phyloP scores from a whole-genome alignment of 2,329 filamentous ascomycete genomes.

The Fusarium pseudograminearum region DNA sequence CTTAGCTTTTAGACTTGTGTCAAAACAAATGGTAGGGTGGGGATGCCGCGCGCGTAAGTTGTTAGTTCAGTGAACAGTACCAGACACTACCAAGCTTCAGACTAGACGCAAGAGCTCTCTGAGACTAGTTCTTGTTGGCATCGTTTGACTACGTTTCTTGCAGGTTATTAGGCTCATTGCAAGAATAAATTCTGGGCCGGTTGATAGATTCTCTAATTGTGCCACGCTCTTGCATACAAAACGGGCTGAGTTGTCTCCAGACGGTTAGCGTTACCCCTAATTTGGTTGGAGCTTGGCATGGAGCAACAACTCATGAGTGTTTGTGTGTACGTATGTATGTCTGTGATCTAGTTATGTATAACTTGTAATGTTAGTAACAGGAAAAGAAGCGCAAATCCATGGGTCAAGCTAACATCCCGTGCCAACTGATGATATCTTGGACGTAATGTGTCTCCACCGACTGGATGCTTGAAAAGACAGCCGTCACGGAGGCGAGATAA shows the following conservation, averaged over 20 bases:
- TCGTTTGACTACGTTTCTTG: not conserved
- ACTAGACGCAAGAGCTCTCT: not conserved
- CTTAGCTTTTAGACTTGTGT: slow-evolving; percentile 10
- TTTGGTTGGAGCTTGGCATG: slow-evolving; percentile 1
- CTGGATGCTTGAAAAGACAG: not conserved
- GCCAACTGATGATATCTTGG: not conserved
- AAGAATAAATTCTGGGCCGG: not conserved
- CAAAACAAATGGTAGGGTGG: slow-evolving; percentile 24
- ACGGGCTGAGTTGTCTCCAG: slow-evolving; percentile 18
- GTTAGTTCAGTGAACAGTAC: slow-evolving; percentile 8
- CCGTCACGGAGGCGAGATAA: not conserved
- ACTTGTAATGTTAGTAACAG: not conserved
- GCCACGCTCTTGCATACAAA: slow-evolving; percentile 12
- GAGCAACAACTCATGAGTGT: slow-evolving; percentile 5
- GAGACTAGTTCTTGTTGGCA: not conserved
- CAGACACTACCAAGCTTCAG: slow-evolving; percentile 8
- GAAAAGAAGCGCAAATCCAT: not conserved
- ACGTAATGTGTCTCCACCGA: not conserved
- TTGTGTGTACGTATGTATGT: not conserved
- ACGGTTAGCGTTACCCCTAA: slow-evolving; percentile 19
- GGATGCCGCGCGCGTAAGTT: slow-evolving; percentile 41
- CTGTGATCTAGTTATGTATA: not conserved
- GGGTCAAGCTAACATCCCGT: not conserved
- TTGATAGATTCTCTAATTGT: slow-evolving; percentile 1
- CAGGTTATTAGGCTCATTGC: slow-evolving; percentile 1